Evolutionary conservation across 169 alveolate genomes (phyloP).

Genomic region (Perkinsus olseni): DNA sequence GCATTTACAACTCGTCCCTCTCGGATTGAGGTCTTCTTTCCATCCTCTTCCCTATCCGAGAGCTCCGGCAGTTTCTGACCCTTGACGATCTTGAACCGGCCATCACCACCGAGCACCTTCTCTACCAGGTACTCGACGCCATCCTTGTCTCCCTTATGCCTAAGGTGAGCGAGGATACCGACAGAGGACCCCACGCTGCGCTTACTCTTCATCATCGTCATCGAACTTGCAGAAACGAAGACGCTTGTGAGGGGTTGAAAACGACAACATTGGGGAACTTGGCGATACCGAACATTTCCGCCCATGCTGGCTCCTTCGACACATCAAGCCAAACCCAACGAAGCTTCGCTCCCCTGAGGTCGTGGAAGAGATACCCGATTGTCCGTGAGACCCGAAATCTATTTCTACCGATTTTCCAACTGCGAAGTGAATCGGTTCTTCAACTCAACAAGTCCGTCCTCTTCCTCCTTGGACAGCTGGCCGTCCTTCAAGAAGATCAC

Average conservation of each 20-base stretch:
- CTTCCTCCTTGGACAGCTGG: not conserved
- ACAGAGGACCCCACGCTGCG: not conserved
- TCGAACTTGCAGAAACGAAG: slow-evolving; percentile 55
- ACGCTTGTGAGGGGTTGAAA: slow-evolving; percentile 61
- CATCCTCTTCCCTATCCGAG: not conserved
- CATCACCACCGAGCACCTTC: not conserved
- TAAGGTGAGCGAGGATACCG: not conserved
- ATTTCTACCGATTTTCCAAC: not conserved
- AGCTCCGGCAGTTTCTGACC: not conserved
- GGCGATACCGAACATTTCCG: slow-evolving; percentile 40
- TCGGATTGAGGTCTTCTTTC: not conserved
- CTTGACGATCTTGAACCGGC: not conserved
- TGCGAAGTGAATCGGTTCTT: not conserved
- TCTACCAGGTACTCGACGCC: not conserved
- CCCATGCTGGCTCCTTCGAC: slow-evolving; percentile 49
- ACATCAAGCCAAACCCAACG: slow-evolving; percentile 73
- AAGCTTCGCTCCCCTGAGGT: slow-evolving; percentile 41
- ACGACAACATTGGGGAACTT: slow-evolving; percentile 64
- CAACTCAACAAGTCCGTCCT: not conserved
- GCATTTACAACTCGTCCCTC: not conserved
- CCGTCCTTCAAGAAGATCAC: not conserved
- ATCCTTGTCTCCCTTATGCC: not conserved
- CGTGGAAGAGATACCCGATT: not conserved
- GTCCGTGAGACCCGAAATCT: not conserved
- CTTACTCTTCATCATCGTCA: slow-evolving; percentile 21